A percentile compares a stretch with the other conserved stretches of the same genome.
These are phyloP conservation scores for Ustilago bromivora DNA, from an alignment of 1,284 basidiomycete species.

Conservation along the genomic window DNA sequence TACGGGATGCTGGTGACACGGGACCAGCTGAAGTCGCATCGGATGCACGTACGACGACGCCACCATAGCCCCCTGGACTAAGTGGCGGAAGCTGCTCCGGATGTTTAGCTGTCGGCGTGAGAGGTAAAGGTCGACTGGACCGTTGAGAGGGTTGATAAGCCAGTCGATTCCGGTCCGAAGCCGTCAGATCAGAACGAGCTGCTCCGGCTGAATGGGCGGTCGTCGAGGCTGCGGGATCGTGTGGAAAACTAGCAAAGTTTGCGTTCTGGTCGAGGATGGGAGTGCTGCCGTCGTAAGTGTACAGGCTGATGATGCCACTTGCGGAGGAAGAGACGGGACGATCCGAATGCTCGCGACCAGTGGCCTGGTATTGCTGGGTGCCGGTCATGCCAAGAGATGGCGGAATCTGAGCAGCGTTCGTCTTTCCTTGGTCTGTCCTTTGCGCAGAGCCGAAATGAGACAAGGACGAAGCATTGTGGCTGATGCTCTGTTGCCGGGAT, in stretches of 20 bases:
- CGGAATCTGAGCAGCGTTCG: background rate
- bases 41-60: background rate
- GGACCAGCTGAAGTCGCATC: conserved; percentile 2
- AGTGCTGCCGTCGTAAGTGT: conserved; percentile 35
- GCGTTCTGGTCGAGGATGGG: conserved; percentile 20
- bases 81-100: conserved; percentile 10
- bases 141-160: conserved; percentile 29
- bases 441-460: background rate
- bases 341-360: conserved; percentile 6
- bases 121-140: conserved; percentile 34
- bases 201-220: background rate
- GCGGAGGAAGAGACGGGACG: conserved; percentile 50
- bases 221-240: conserved; percentile 7
- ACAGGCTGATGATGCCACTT: conserved; percentile 57
- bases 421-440: background rate
- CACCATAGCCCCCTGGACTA: conserved; percentile 14
- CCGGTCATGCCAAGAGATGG: background rate
- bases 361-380: background rate
- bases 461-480: background rate
- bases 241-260: conserved; percentile 9
- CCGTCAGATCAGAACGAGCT: background rate
- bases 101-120: conserved; percentile 19
- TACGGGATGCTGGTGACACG: conserved; percentile 14
- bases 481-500: background rate
- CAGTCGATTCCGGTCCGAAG: conserved; percentile 3